These are phyloP conservation scores for Neopestalotiopsis clavispora DNA, from an alignment of 2,329 filamentous ascomycete species.

Conservation along the genomic window DNA sequence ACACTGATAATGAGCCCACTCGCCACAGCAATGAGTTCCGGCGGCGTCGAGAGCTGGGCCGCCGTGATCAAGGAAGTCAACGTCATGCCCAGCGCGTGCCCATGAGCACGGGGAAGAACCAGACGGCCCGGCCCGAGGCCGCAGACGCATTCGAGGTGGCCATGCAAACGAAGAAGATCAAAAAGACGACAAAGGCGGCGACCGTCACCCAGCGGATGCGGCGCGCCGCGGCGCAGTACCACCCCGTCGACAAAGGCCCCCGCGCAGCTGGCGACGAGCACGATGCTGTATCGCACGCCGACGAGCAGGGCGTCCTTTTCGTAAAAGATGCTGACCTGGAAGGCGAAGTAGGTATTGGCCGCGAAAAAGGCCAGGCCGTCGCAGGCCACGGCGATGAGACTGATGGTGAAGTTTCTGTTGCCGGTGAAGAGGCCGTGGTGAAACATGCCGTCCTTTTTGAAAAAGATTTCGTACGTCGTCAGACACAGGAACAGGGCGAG, in stretches of 20 bases:
- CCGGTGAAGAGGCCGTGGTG: conserved; percentile 43
- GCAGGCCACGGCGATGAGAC: conserved; percentile 39
- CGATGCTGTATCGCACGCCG: conserved; percentile 39
- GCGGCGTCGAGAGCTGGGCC: conserved; percentile 43
- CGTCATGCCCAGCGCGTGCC: conserved; percentile 41
- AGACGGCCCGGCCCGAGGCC: conserved; percentile 30
- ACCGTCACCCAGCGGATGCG: conserved; percentile 33
- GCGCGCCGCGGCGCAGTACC: conserved; percentile 35
- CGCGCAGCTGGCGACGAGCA: conserved; percentile 36
- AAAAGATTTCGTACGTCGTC: conserved; percentile 38
- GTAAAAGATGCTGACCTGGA: conserved; percentile 41
- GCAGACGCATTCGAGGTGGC: conserved; percentile 34
- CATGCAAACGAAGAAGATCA: conserved; percentile 41
- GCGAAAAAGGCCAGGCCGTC: conserved; percentile 46
- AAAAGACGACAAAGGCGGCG: conserved; percentile 32
- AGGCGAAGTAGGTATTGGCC: conserved; percentile 48
- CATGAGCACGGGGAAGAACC: conserved; percentile 43
- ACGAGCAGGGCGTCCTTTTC: conserved; percentile 40
- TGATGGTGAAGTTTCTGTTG: conserved; percentile 42
- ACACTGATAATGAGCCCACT: conserved; percentile 40
- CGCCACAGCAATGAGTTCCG: conserved; percentile 38
- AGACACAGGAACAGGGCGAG: conserved; percentile 32
- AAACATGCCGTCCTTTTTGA: conserved; percentile 45
- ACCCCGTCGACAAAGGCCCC: conserved; percentile 35
- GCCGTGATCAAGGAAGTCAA: conserved; percentile 40